Conservation (phyloP, 495 filamentous ascomycete species). For the Tuber calosporum region DNA sequence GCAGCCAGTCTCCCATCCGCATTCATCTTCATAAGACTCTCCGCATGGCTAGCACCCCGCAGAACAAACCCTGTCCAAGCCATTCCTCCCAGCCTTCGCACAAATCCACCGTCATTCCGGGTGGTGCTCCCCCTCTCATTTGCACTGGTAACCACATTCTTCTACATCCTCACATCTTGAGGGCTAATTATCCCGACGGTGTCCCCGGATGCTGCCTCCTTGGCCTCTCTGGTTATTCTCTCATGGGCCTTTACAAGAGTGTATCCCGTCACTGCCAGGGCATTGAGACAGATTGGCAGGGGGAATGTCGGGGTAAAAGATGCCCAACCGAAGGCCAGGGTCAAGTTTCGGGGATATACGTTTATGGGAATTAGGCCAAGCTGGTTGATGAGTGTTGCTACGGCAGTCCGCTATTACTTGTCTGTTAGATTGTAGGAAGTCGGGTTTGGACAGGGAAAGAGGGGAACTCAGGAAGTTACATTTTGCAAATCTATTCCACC, state of each 20-base stretch:
- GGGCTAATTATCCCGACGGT: slow-evolving; percentile 1
- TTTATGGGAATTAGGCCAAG: slow-evolving; percentile 29
- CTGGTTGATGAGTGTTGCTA: slow-evolving; percentile 28
- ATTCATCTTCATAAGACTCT: no score
- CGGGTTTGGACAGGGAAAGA: not conserved
- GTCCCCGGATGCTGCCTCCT: slow-evolving; percentile 9
- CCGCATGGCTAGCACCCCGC: no score
- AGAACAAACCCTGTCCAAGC: no score
- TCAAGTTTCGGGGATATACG: slow-evolving; percentile 11
- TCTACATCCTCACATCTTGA: not conserved
- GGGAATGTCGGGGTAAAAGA: slow-evolving; percentile 21
- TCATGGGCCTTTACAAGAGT: slow-evolving; percentile 15
- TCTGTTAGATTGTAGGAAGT: not conserved
- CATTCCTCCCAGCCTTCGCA: no score
- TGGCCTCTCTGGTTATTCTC: slow-evolving; percentile 15
- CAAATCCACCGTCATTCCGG: no score
- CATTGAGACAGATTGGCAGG: slow-evolving; percentile 7
- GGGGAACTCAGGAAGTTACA: slow-evolving; percentile 27
- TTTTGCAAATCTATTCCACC: slow-evolving; percentile 32
- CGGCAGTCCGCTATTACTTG: slow-evolving; percentile 10
- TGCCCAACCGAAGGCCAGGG: slow-evolving; percentile 31
- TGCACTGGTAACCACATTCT: no score
- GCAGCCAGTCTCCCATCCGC: no score
- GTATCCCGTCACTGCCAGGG: slow-evolving; percentile 29
- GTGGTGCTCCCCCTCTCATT: no score